Percentiles rank a stretch among this genome's conserved stretches.
Evolutionary conservation across 73 alveolate genomes (phyloP).

Genomic region (Tetrahymena elliotti): DNA sequence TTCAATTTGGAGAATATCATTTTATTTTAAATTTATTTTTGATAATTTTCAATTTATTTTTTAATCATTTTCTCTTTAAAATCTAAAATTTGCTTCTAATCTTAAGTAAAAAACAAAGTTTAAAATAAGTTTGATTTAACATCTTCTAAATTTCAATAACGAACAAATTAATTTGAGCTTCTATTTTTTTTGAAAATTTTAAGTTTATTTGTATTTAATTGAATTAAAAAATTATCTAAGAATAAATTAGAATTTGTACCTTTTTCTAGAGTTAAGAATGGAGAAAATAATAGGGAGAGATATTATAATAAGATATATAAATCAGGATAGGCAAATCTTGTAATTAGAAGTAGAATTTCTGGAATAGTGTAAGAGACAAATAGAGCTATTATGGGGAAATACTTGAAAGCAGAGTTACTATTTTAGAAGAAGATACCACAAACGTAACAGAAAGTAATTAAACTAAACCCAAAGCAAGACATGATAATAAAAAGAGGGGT

Average conservation of each 20-base stretch:
- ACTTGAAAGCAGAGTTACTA: not conserved
- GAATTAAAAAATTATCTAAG: no score
- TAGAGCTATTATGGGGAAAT: not conserved
- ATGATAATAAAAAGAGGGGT: not conserved
- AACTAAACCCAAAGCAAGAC: not conserved
- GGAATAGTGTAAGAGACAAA: not conserved
- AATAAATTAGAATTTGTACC: no score
- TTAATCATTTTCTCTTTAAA: no score
- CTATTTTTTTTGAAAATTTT: no score
- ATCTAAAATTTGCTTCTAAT: no score
- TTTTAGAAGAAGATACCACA: not conserved
- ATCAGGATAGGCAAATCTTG: not conserved
- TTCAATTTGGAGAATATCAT: no score
- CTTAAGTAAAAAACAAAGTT: no score
- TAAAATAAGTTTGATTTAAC: not conserved
- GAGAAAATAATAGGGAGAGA: not conserved
- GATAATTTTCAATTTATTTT: no score
- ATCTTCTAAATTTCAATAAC: no score
- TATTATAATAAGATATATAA: not conserved
- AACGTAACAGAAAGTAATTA: not conserved
- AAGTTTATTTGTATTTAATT: no score
- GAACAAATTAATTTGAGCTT: no score
- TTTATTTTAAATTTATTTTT: no score
- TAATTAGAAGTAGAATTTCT: not conserved
- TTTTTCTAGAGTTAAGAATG: not conserved